phyloP scores from a whole-genome alignment of 2,329 filamentous ascomycete species.

The Conoideocrella luteorostrata region DNA sequence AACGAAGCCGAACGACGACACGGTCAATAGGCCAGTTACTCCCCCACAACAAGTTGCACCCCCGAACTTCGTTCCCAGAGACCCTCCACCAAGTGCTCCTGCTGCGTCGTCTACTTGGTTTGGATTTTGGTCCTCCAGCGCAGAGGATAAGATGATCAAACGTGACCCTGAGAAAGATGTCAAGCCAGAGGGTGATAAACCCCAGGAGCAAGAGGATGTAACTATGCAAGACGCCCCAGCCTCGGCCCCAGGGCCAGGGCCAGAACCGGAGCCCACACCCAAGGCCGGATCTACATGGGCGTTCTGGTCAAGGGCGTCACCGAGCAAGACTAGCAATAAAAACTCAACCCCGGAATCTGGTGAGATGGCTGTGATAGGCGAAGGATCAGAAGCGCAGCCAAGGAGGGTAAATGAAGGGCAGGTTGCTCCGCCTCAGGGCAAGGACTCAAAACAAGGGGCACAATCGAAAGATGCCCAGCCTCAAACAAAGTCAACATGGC shows the following conservation, averaged over 20 bases:
- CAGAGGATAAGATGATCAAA: conserved; percentile 10
- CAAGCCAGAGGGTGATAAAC: conserved; percentile 1
- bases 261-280: conserved; percentile 30
- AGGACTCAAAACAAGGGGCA: conserved; percentile 23
- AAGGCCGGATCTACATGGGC: conserved; percentile 66
- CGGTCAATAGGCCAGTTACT: conserved; percentile 15
- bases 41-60: conserved; percentile 16
- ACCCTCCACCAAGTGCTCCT: conserved; percentile 12
- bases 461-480: conserved; percentile 24
- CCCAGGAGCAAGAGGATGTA: conserved; percentile 31
- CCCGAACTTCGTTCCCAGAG: conserved; percentile 12
- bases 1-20: background rate
- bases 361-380: conserved; percentile 50
- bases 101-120: conserved; percentile 31
- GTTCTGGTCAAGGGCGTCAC: conserved; percentile 65
- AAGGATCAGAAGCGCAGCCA: conserved; percentile 51
- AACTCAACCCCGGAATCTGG: conserved; percentile 33
- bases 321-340: conserved; percentile 27
- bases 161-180: conserved; percentile 3
- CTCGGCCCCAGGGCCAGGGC: conserved; percentile 16
- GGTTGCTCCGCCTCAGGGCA: conserved; percentile 29
- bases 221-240: conserved; percentile 35
- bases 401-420: conserved; percentile 38
- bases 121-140: conserved; percentile 30
- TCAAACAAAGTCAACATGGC: conserved; percentile 25